A percentile compares a stretch with the other conserved stretches of the same genome.
Conservation (phyloP, 2,329 filamentous ascomycete species). For the Pseudogymnoascus sp. region DNA sequence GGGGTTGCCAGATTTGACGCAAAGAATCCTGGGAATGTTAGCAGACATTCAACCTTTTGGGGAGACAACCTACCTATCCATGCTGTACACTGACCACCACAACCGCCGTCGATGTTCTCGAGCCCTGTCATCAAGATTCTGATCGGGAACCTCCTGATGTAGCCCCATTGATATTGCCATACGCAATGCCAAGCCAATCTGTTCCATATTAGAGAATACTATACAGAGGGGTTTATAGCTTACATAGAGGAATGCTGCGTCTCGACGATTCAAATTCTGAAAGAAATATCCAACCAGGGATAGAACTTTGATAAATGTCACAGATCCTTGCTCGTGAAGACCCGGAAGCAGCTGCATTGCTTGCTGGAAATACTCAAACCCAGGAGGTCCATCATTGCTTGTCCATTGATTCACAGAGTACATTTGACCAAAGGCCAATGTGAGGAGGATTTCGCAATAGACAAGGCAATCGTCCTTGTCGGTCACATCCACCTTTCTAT, state of each 20-base stretch:
- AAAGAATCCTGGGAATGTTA: constrained; percentile 33
- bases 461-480: constrained; percentile 42
- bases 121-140: constrained; percentile 33
- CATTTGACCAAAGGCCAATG: constrained; percentile 48
- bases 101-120: constrained; percentile 44
- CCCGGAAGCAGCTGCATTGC: constrained; percentile 47
- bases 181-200: constrained; percentile 45
- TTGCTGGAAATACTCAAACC: constrained; percentile 48
- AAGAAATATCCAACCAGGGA: constrained; percentile 50
- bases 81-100: constrained; percentile 51
- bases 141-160: constrained; percentile 44
- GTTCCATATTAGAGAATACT: constrained; percentile 9
- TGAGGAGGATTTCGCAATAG: constrained; percentile 45
- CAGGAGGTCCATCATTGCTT: constrained; percentile 44
- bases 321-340: constrained; percentile 47
- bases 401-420: constrained; percentile 52
- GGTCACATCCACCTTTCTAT: constrained; percentile 33
- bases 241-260: constrained; percentile 48
- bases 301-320: constrained; percentile 48
- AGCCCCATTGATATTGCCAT: constrained; percentile 51
- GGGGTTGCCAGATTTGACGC: constrained; percentile 48
- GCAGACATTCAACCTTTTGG: not conserved
- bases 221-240: constrained; percentile 4
- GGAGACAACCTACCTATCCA: constrained; percentile 35
- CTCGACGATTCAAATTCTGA: constrained; percentile 48